Conservation (phyloP, 2,329 filamentous ascomycete genomes). For the Fusarium nelsonii region DNA sequence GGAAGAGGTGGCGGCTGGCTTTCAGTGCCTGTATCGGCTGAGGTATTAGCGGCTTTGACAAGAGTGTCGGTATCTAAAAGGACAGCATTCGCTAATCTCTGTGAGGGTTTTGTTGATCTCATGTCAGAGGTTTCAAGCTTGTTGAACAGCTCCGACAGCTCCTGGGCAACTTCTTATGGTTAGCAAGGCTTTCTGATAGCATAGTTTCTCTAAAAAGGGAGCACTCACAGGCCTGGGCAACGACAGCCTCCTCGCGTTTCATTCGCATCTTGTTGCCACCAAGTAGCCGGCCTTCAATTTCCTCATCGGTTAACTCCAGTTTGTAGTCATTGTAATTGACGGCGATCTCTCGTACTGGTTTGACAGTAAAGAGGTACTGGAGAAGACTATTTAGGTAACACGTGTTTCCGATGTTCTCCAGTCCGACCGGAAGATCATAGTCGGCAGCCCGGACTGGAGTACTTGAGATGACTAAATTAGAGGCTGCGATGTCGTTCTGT, state of each 20-base stretch:
- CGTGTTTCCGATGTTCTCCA: slow-evolving; percentile 95
- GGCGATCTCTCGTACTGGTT: slow-evolving; percentile 83
- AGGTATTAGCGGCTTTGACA: slow-evolving; percentile 50
- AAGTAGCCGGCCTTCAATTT: slow-evolving; percentile 75
- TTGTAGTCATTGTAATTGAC: slow-evolving; percentile 79
- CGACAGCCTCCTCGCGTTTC: slow-evolving; percentile 69
- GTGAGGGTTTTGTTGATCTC: slow-evolving; percentile 75
- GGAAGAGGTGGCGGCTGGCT: slow-evolving; percentile 63
- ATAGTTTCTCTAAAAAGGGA: background rate
- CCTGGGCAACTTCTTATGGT: slow-evolving; percentile 72
- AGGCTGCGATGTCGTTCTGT: slow-evolving; percentile 42
- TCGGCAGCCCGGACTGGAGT: slow-evolving; percentile 43
- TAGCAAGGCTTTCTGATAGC: slow-evolving; percentile 45
- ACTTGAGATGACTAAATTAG: slow-evolving; percentile 7
- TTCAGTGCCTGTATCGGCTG: slow-evolving; percentile 41
- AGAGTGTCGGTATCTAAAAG: slow-evolving; percentile 67
- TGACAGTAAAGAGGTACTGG: slow-evolving; percentile 93
- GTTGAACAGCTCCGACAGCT: slow-evolving; percentile 77
- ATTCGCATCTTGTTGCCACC: slow-evolving; percentile 72
- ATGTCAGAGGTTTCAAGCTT: slow-evolving; percentile 74
- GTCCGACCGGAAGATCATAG: slow-evolving; percentile 79
- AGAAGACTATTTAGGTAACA: slow-evolving; percentile 97
- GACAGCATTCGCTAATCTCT: slow-evolving; percentile 83
- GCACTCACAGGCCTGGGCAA: slow-evolving; percentile 79
- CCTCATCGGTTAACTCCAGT: slow-evolving; percentile 74